phyloP scores from a whole-genome alignment of 495 filamentous ascomycete genomes.

The Aspergillus ellipticus region DNA sequence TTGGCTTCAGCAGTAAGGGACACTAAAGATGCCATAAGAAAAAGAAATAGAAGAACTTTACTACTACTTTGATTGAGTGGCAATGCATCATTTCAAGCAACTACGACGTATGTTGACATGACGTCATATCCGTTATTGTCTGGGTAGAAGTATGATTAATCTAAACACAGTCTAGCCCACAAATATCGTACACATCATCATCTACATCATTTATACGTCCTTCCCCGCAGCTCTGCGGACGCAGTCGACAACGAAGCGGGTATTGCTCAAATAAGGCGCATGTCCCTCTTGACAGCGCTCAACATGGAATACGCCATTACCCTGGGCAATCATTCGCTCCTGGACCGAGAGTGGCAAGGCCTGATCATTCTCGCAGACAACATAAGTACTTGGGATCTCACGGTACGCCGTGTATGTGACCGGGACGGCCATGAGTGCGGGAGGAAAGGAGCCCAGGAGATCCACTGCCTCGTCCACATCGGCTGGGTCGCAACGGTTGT shows the following conservation, averaged over 20 bases:
- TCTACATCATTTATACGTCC: constrained; percentile 3
- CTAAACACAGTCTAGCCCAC: too few relatives aligned
- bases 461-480: constrained; percentile 21
- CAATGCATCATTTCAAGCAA: too few relatives aligned
- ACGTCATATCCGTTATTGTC: too few relatives aligned
- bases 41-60: too few relatives aligned
- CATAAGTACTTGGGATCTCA: constrained; percentile 31
- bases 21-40: too few relatives aligned
- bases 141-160: too few relatives aligned
- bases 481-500: constrained; percentile 20
- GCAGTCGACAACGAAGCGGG: constrained; percentile 23
- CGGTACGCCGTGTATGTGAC: constrained; percentile 26
- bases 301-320: constrained; percentile 20
- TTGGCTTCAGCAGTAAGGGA: too few relatives aligned
- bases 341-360: constrained; percentile 23
- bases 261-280: constrained; percentile 30
- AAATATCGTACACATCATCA: background rate
- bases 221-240: constrained; percentile 23
- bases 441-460: constrained; percentile 24
- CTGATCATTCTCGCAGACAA: constrained; percentile 33
- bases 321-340: constrained; percentile 26
- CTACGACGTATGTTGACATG: too few relatives aligned
- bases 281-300: constrained; percentile 28
- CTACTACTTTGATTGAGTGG: too few relatives aligned
- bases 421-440: constrained; percentile 23